Base-by-base conservation (phyloP, 495 filamentous ascomycete genomes). In the Hypomontagnella monticulosa region DNA sequence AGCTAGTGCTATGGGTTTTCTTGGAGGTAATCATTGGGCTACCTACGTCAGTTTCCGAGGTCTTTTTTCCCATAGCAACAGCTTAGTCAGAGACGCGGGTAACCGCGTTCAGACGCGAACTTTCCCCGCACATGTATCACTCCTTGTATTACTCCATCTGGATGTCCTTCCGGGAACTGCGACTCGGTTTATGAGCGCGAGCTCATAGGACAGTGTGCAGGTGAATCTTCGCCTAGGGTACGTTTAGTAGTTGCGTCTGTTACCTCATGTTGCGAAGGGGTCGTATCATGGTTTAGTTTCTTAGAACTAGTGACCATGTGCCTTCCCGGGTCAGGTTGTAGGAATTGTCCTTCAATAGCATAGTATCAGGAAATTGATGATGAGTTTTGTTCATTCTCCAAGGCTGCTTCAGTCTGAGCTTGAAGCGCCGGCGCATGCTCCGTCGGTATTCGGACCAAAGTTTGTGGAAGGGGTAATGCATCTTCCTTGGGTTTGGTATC, bases 361-460 rank as follows among this genome's bases (percentile, higher is more conserved):
- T 16, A n/a, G n/a, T 19, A 20, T 70, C 46, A 73, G 20, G 71
- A 58, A 18, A 57, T 7, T 18, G 61, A 49, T 9, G 61, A 63
- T 41, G 62, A 51, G 15, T 63, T 72, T 2, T 67, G 59, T 18
- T 76, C 73, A 38, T 74, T 76, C 63, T 79, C 80, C 57, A 75
- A 67, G 4, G 71, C 75, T 5, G 66, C 77, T 14, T 83, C 81
- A 9, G 81, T 72, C 34, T 82, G 73, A 32, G 83, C 81, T 57
- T 86, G 83, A n/a, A 85, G 63, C 12, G 81, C 76, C 18, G 83
- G 83, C 36, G 82, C 84, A 74, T 90, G 86, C 53, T 91, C 82
- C 14, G 87, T 87, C 0, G 91, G 92, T 66, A 94, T 92, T 49
- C 91, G 83, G 32, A 95, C 91, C 7, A 95, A 82, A 5, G 91